phyloP scores from a whole-genome alignment of 257 asterid genomes.

The Jacaranda mimosifolia region DNA sequence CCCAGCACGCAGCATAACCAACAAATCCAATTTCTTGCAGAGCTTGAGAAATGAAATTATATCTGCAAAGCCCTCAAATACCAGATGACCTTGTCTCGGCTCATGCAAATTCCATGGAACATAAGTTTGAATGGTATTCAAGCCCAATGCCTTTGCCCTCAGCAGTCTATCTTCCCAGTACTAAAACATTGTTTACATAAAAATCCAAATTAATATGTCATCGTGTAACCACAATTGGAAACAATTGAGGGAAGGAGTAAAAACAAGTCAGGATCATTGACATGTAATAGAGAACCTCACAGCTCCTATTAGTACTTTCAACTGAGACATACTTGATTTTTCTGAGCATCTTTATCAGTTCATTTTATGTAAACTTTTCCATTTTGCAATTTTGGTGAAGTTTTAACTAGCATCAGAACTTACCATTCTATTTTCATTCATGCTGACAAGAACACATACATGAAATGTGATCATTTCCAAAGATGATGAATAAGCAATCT shows the following conservation, averaged over 20 bases:
- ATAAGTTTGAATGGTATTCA: conserved; percentile 91
- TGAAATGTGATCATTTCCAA: neutral
- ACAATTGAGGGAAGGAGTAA: too few relatives aligned
- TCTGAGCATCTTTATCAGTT: neutral
- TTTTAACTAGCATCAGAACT: neutral
- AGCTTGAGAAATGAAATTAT: conserved; percentile 76
- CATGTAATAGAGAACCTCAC: neutral
- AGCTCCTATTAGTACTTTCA: neutral
- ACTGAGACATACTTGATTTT: neutral
- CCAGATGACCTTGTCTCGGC: conserved; percentile 71
- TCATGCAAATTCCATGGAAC: conserved; percentile 98
- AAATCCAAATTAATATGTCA: conserved; percentile 15
- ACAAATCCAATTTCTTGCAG: conserved; percentile 79
- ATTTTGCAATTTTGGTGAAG: neutral
- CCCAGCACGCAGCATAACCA: conserved; percentile 97
- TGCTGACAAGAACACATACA: conserved; percentile 14
- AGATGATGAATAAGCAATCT: neutral
- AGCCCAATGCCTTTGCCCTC: conserved; percentile 96
- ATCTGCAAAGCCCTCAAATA: conserved; percentile 87
- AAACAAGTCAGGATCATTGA: too few relatives aligned
- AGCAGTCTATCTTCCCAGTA: conserved; percentile 95
- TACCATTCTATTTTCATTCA: neutral
- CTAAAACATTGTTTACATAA: conserved; percentile 52
- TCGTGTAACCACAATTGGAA: conserved; percentile 11
- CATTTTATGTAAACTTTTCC: conserved; percentile 2